phyloP scores from a whole-genome alignment of 345 rosid genomes.

The Clarkia xantiana region DNA sequence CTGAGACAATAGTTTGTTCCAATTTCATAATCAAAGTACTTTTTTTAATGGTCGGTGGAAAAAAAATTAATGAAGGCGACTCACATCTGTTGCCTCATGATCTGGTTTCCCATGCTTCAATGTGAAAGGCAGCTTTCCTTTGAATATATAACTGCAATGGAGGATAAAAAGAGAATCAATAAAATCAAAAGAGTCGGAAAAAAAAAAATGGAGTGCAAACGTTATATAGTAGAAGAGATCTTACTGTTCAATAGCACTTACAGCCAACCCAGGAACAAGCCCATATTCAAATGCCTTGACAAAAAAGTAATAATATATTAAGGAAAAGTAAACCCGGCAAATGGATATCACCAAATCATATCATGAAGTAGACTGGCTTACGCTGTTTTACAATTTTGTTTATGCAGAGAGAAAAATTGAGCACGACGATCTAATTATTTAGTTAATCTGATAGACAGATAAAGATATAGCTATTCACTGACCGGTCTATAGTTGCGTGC shows the following conservation, averaged over 20 bases:
- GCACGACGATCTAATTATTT: neutral
- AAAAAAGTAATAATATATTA: neutral
- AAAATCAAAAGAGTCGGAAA: neutral
- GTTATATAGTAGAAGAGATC: slow-evolving; percentile 13
- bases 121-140: too few relatives aligned
- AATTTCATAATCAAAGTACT: neutral
- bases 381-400: too few relatives aligned
- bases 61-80: neutral
- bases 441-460: neutral
- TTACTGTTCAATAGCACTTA: slow-evolving; percentile 89
- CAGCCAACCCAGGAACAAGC: slow-evolving; percentile 69
- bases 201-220: slow-evolving; percentile 1
- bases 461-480: slow-evolving; percentile 16
- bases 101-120: too few relatives aligned
- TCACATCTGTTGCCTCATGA: slow-evolving; percentile 74
- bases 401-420: too few relatives aligned
- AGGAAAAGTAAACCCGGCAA: slow-evolving; percentile 1
- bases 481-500: slow-evolving; percentile 90
- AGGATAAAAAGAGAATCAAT: neutral
- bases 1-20: too few relatives aligned
- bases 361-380: too few relatives aligned
- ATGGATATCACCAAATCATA: too few relatives aligned
- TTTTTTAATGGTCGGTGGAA: neutral
- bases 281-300: slow-evolving; percentile 77
- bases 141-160: slow-evolving; percentile 56